phyloP scores from a whole-genome alignment of 805 yeast species.

The Candida koratica region DNA sequence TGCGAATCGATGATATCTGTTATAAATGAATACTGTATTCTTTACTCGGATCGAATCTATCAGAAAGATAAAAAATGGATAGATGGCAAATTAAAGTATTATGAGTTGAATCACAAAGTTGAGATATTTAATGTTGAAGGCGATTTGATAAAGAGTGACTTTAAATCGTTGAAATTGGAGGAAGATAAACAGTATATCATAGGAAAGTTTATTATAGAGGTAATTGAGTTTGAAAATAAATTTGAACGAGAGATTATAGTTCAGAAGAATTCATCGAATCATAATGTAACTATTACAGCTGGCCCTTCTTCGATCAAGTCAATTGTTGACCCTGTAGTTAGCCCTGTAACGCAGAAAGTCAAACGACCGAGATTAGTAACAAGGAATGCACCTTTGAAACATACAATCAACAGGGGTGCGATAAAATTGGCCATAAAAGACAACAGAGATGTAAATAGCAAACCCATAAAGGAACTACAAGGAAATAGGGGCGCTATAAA shows the following conservation, averaged over 20 bases:
- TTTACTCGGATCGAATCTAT: conserved; percentile 42
- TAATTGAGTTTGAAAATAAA: conserved; percentile 5
- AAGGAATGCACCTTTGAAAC: conserved; percentile 3
- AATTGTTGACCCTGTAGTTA: conserved; percentile 5
- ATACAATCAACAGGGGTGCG: not conserved
- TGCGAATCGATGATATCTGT: conserved; percentile 21
- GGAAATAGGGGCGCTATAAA: not conserved
- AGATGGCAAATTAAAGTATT: conserved; percentile 46
- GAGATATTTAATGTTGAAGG: conserved; percentile 38
- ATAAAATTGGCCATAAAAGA: not conserved
- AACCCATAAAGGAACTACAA: not conserved
- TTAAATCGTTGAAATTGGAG: conserved; percentile 18
- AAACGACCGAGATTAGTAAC: conserved; percentile 1
- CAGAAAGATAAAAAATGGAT: conserved; percentile 51
- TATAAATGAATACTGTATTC: conserved; percentile 44
- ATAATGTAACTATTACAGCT: conserved; percentile 4
- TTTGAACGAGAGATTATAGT: conserved; percentile 11
- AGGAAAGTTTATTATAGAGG: conserved; percentile 11
- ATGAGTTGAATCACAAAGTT: conserved; percentile 46
- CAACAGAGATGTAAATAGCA: not conserved
- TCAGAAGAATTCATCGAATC: conserved; percentile 4
- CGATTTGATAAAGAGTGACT: conserved; percentile 32
- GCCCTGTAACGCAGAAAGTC: conserved; percentile 1
- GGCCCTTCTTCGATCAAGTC: conserved; percentile 5
- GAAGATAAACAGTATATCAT: conserved; percentile 11